Percentiles rank a stretch among this genome's conserved stretches.
These are phyloP conservation scores for Lasiodiplodia gonubiensis DNA, from an alignment of 2,329 filamentous ascomycete species.

Conservation along the genomic window DNA sequence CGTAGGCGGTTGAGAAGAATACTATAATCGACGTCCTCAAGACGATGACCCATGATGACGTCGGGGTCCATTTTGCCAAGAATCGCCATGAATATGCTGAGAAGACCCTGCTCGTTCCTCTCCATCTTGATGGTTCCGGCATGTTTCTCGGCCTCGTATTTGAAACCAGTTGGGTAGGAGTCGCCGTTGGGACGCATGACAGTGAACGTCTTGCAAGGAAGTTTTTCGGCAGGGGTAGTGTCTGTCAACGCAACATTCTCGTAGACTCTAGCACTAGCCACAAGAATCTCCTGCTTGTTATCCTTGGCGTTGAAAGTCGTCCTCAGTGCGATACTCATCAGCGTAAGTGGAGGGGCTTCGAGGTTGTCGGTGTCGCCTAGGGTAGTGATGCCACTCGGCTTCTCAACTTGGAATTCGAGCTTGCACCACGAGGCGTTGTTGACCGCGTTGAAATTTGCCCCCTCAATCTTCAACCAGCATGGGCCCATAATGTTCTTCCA, in stretches of 20 bases:
- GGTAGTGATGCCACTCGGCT: slow-evolving; percentile 76
- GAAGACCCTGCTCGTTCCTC: slow-evolving; percentile 81
- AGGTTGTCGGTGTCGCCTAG: slow-evolving; percentile 79
- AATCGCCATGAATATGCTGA: slow-evolving; percentile 88
- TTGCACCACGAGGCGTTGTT: slow-evolving; percentile 98
- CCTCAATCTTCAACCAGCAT: slow-evolving; percentile 92
- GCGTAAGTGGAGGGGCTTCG: slow-evolving; percentile 82
- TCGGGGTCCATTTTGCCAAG: slow-evolving; percentile 89
- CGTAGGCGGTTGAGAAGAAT: slow-evolving; percentile 84
- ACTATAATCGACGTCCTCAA: slow-evolving; percentile 97
- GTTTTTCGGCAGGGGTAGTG: slow-evolving; percentile 83
- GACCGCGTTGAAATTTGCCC: slow-evolving; percentile 80
- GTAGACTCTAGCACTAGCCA: slow-evolving; percentile 90
- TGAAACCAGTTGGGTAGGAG: slow-evolving; percentile 85
- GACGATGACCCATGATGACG: slow-evolving; percentile 88
- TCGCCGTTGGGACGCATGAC: slow-evolving; percentile 80
- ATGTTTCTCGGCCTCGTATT: slow-evolving; percentile 74
- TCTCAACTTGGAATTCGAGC: slow-evolving; percentile 81
- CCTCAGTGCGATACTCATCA: slow-evolving; percentile 94
- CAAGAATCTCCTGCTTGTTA: slow-evolving; percentile 95
- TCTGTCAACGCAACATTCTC: slow-evolving; percentile 87
- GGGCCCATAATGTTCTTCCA: slow-evolving; percentile 99
- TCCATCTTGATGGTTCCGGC: slow-evolving; percentile 79
- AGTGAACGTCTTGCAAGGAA: slow-evolving; percentile 90
- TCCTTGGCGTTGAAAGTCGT: slow-evolving; percentile 88